Conservation (phyloP, 2,329 filamentous ascomycete species). For the Apiospora sp. region DNA sequence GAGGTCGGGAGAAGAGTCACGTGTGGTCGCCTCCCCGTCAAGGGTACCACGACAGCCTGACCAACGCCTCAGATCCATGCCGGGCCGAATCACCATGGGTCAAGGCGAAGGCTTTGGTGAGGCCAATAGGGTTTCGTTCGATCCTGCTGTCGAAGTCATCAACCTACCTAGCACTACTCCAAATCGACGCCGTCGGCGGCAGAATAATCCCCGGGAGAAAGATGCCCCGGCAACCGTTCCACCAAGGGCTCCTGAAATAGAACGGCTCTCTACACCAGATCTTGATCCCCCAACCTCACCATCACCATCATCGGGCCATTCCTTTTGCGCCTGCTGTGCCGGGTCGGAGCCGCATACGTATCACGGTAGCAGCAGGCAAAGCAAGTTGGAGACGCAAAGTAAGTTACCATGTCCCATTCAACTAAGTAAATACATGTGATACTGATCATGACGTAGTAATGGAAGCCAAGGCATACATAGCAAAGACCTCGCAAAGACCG, state of each 20-base stretch:
- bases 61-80: not conserved
- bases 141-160: constrained; percentile 7
- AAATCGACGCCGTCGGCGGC: not conserved
- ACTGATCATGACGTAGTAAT: not conserved
- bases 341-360: not conserved
- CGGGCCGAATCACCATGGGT: not conserved
- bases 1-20: too few relatives aligned
- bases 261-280: constrained; percentile 10
- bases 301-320: not conserved
- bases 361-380: not conserved
- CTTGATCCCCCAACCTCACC: not conserved
- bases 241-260: not conserved
- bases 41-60: not conserved
- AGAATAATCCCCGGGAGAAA: not conserved
- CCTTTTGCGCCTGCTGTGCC: not conserved
- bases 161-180: not conserved
- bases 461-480: constrained; percentile 23
- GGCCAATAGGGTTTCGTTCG: not conserved
- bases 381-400: constrained; percentile 16
- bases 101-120: not conserved
- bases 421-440: not conserved
- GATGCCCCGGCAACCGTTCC: not conserved
- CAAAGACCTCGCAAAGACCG: not conserved
- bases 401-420: not conserved
- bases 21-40: not conserved